phyloP scores from a whole-genome alignment of 495 filamentous ascomycete genomes.

The Tuber magnatum region DNA sequence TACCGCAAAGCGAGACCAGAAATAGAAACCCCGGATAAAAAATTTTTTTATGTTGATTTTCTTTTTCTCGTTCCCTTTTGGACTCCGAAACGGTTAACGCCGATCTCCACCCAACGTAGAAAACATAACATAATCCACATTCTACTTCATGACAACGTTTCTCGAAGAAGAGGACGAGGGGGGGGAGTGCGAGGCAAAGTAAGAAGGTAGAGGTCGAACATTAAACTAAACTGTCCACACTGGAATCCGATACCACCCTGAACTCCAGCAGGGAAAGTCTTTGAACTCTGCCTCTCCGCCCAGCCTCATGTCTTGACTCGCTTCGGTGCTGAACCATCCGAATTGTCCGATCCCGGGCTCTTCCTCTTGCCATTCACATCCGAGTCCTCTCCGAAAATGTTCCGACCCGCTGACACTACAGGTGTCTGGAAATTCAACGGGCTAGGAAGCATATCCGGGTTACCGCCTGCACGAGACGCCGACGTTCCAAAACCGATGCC shows the following conservation, averaged over 20 bases:
- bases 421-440: conserved; percentile 89
- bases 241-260: conserved; percentile 24
- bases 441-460: conserved; percentile 65
- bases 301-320: conserved; percentile 40
- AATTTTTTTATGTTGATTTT: background rate
- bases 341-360: conserved; percentile 40
- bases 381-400: conserved; percentile 43
- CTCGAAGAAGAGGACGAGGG: conserved; percentile 15
- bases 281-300: conserved; percentile 9
- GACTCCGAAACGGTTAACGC: conserved; percentile 31
- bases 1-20: conserved; percentile 15
- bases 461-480: conserved; percentile 22
- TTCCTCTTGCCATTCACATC: conserved; percentile 45
- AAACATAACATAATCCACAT: conserved; percentile 21
- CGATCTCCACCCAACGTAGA: conserved; percentile 39
- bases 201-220: conserved; percentile 21
- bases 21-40: conserved; percentile 1
- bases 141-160: background rate
- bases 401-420: conserved; percentile 52
- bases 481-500: conserved; percentile 50
- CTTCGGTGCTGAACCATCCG: conserved; percentile 39
- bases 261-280: conserved; percentile 25
- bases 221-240: conserved; percentile 35
- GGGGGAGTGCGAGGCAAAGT: conserved; percentile 11
- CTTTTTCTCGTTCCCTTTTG: background rate